Base-by-base conservation (phyloP, 768 basidiomycete species). In the Podaxis sp. region DNA sequence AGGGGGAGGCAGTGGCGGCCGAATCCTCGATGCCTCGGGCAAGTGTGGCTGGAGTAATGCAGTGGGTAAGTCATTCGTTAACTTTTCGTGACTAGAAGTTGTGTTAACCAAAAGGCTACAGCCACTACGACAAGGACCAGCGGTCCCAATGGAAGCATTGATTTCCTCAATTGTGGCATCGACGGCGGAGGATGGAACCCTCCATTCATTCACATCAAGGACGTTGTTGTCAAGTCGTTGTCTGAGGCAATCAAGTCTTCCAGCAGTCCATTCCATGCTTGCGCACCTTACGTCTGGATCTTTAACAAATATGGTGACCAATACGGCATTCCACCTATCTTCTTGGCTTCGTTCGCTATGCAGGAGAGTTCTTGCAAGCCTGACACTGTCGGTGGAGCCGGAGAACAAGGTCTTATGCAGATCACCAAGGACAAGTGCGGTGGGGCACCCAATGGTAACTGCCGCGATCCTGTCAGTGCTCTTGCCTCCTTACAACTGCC, bases 371-470 rank as follows among this genome's bases (percentile, higher is more conserved):
- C 74, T 41, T 96, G 94, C 79, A 86, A 89, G 66, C 81, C 87
- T 2, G 62, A 74, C 15, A 83, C 82, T 5, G 78, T 85, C 50
- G 93, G 93, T 56, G 88, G 87, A 15, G 90, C 79, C 22, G 90
- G 92, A 49, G 93, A 94, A 72, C 88, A 91, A 69, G 93, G 92
- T 36, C 75, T 94, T 57, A 94, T 94, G 93, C 93, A 95, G 72
- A 79, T 95, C 65, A 90, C 90, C 17, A 69, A 73, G 43, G 90
- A 91, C 65, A 95, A 94, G 73, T 95, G 93, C 67, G 80, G 69
- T 50, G 82, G 76, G 60, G 86, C 86, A 0, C 80, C 83, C 4
- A 70, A 66, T 24, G 78, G 77, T 13, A 74, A 82, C 65, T 85
- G 83, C 71, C 70, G 67, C 54, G 78, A 83, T 57, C 77, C 80